phyloP scores from a whole-genome alignment of 371 early-diverging fungal species.

The Apophysomyces variabilis region DNA sequence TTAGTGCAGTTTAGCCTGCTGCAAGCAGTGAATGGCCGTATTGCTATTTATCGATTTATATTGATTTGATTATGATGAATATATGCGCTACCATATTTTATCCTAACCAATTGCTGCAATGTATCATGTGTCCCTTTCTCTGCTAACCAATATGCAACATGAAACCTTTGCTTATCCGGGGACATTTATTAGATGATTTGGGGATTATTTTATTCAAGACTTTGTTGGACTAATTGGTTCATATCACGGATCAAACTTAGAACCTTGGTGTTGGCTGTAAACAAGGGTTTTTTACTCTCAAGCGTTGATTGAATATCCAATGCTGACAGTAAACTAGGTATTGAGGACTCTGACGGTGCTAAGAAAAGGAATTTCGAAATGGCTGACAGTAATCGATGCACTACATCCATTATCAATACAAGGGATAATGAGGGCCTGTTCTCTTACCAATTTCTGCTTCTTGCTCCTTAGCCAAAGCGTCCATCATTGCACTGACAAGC shows the following conservation, averaged over 20 bases:
- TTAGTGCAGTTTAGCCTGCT: no score
- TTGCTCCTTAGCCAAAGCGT: slow-evolving; percentile 61
- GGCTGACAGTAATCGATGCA: slow-evolving; percentile 48
- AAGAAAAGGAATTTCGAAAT: slow-evolving; percentile 48
- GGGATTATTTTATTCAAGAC: neutral
- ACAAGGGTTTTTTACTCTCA: slow-evolving; percentile 35
- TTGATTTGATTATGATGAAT: no score
- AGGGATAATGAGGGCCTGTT: neutral
- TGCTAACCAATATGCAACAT: neutral
- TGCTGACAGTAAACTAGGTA: slow-evolving; percentile 37
- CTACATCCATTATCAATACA: slow-evolving; percentile 14
- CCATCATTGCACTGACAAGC: slow-evolving; percentile 64
- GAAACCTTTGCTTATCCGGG: neutral
- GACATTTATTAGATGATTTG: neutral
- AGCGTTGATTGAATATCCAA: slow-evolving; percentile 36
- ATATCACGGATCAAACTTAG: slow-evolving; percentile 35
- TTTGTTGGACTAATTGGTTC: slow-evolving; percentile 29
- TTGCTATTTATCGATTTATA: no score
- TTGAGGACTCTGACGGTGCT: slow-evolving; percentile 36
- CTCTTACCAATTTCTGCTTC: slow-evolving; percentile 51
- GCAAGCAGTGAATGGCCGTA: no score
- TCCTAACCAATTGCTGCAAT: no score
- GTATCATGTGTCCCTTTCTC: neutral
- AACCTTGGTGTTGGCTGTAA: slow-evolving; percentile 20
- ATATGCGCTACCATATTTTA: no score